A percentile compares a stretch with the other conserved stretches of the same genome.
Evolutionary conservation across 2,329 filamentous ascomycete species (phyloP).

Genomic region (Pyrenophora seminiperda): DNA sequence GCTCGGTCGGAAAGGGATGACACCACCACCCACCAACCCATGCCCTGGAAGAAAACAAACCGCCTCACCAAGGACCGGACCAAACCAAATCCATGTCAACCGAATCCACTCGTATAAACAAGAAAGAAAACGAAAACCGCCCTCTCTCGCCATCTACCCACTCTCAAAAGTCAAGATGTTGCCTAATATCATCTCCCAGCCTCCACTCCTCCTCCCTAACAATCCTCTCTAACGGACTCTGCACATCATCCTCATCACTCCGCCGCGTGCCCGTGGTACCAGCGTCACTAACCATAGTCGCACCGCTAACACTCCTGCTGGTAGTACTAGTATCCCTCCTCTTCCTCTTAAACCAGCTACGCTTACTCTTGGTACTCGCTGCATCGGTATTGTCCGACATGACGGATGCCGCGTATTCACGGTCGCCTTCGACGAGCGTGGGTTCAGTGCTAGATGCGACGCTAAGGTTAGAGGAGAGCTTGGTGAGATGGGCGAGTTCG

Average conservation of each 20-base stretch:
- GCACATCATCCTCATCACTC: constrained; percentile 56
- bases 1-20: too few relatives aligned
- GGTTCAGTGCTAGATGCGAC: constrained; percentile 31
- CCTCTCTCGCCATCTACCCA: not conserved
- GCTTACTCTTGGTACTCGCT: constrained; percentile 40
- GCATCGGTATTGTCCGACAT: constrained; percentile 35
- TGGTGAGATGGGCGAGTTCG: constrained; percentile 29
- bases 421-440: constrained; percentile 29
- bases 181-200: constrained; percentile 80
- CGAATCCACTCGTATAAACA: not conserved
- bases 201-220: constrained; percentile 69
- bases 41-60: too few relatives aligned
- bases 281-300: constrained; percentile 35
- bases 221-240: constrained; percentile 56
- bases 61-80: too few relatives aligned
- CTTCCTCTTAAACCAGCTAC: constrained; percentile 46
- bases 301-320: constrained; percentile 38
- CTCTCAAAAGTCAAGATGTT: constrained; percentile 68
- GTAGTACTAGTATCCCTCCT: constrained; percentile 35
- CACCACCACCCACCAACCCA: too few relatives aligned
- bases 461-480: constrained; percentile 33
- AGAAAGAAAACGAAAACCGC: not conserved
- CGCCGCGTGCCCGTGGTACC: constrained; percentile 40
- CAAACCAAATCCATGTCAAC: too few relatives aligned
- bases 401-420: constrained; percentile 34